Evolutionary conservation across 805 yeast genomes (phyloP), one percentile per base, ranked within the genome.

Genomic region (Lipomyces chichibuensis): DNA sequence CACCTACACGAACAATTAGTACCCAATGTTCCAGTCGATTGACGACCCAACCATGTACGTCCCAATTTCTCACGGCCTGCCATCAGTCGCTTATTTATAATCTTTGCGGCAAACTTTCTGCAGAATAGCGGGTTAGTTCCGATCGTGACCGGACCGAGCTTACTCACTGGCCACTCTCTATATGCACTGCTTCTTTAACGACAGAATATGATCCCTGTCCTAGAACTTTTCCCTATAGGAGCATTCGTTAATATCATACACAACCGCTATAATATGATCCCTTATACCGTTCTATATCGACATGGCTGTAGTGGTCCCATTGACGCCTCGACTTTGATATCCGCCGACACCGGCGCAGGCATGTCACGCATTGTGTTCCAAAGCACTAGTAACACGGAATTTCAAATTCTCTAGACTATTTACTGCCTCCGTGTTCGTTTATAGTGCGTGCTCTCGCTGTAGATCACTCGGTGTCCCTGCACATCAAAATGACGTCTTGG

Each of bases 51-150:
- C 20, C 52, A n/a, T 17, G 25, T 52, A 27, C 70, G n/a, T 56
- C 72, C 83, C 73, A 81, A 75, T 62, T 79, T 80, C 74, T 86
- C 89, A 37, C 85, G 76, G 4, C 88, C 88, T 59, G 81, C 80
- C 76, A 86, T 80, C 53, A 84, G 78, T 57, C 78, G 75, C 71
- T 86, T 86, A 71, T 75, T 77, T 75, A 84, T 85, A 70, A 82
- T 77, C 71, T 86, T 86, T 62, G 85, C 85, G 2, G 89, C 89
- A 74, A 82, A 85, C 69, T 80, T 83, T 53, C 72, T 73, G 4
- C 77, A 77, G 27, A 49, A 27, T 23, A 52, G 33, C 23, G 20
- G 39, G 49, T 43, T 43, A 43, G 23, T n/a, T 4, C 9, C 20
- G 49, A n/a, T n/a, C 1, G 20, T 17, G 7, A 1, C 11, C 3